phyloP scores from a whole-genome alignment of 1,284 basidiomycete species.

The Ceratobasidium sp. region DNA sequence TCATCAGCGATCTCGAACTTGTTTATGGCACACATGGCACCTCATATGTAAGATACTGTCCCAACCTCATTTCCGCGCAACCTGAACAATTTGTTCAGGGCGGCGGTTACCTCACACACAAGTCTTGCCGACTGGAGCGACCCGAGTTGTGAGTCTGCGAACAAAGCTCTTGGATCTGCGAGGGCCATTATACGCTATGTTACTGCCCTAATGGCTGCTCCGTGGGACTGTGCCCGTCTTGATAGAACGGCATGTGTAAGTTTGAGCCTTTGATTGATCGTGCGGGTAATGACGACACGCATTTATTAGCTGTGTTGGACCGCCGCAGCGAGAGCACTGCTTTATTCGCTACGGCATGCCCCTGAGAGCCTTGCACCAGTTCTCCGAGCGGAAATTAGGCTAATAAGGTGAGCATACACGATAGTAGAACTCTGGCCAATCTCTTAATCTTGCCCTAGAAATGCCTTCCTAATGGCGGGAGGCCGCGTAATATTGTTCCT shows the following conservation, averaged over 20 bases:
- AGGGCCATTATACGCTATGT: slow-evolving; percentile 18
- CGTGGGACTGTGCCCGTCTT: slow-evolving; percentile 28
- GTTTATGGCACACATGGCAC: slow-evolving; percentile 28
- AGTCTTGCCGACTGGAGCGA: slow-evolving; percentile 31
- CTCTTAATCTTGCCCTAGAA: background rate
- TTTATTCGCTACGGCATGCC: slow-evolving; percentile 13
- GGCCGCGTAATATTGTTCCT: slow-evolving; percentile 25
- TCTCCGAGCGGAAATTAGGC: slow-evolving; percentile 33
- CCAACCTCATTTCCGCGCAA: background rate
- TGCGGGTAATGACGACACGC: background rate
- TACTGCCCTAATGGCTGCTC: background rate
- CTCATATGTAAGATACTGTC: slow-evolving; percentile 21
- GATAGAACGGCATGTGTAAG: slow-evolving; percentile 21
- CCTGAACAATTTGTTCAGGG: background rate
- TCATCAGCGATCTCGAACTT: slow-evolving; percentile 31
- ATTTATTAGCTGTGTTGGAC: slow-evolving; percentile 17
- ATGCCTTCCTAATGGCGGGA: slow-evolving; percentile 16
- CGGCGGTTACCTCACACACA: background rate
- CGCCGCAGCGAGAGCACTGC: slow-evolving; percentile 4
- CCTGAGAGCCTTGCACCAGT: slow-evolving; percentile 38
- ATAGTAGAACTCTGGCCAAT: background rate
- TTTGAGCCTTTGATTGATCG: background rate
- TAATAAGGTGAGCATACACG: slow-evolving; percentile 6
- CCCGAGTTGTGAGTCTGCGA: slow-evolving; percentile 34
- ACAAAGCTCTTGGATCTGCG: slow-evolving; percentile 18